phyloP scores from a whole-genome alignment of 202 grass and related monocot species.

The Zizania palustris region DNA sequence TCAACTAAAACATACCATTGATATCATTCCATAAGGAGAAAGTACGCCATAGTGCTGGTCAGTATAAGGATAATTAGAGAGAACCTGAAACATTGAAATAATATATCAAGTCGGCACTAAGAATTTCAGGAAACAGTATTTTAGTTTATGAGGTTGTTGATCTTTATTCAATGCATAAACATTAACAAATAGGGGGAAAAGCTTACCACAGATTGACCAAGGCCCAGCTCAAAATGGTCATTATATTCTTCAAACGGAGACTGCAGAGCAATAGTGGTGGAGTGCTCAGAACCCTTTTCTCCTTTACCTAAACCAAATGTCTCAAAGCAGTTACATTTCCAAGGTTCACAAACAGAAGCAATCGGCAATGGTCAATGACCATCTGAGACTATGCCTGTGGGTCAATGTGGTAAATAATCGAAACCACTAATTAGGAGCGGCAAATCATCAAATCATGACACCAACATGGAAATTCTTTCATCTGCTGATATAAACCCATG shows the following conservation, averaged over 20 bases:
- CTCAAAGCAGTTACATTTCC: constrained; percentile 29
- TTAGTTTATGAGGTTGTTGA: not conserved
- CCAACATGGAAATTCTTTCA: too few relatives aligned
- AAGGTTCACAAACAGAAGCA: not conserved
- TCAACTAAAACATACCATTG: constrained; percentile 37
- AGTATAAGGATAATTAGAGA: constrained; percentile 52
- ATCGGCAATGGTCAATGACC: constrained; percentile 13
- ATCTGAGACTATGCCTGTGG: too few relatives aligned
- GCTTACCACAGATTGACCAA: constrained; percentile 71
- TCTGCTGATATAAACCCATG: too few relatives aligned
- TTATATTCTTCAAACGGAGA: constrained; percentile 51
- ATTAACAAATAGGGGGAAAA: not conserved
- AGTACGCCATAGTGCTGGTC: constrained; percentile 70
- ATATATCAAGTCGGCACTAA: constrained; percentile 14
- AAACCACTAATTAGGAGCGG: too few relatives aligned
- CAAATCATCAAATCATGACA: too few relatives aligned
- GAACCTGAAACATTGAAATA: constrained; percentile 46
- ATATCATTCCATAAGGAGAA: constrained; percentile 53
- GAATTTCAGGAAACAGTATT: constrained; percentile 17
- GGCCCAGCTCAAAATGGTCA: constrained; percentile 63
- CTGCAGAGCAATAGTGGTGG: constrained; percentile 47
- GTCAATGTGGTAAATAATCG: too few relatives aligned
- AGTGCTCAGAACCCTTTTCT: constrained; percentile 53
- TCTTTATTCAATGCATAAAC: not conserved
- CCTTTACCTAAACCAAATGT: constrained; percentile 44